Evolutionary conservation across 2,329 filamentous ascomycete species (phyloP).

Genomic region (Aureobasidium sp.): DNA sequence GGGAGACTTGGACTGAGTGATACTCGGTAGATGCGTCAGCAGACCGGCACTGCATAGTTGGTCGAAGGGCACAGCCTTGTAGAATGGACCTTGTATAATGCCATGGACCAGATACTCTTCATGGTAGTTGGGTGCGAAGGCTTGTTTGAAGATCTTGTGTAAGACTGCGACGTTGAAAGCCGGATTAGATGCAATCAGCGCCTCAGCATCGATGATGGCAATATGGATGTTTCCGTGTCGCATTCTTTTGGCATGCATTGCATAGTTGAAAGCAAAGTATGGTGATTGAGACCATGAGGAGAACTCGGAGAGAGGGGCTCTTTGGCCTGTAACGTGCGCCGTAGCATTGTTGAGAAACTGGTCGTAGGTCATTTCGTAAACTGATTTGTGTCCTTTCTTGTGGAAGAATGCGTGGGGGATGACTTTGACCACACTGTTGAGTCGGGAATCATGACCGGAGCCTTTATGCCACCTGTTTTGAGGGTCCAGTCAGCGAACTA

Average conservation of each 20-base stretch:
- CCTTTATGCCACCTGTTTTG: too few relatives aligned
- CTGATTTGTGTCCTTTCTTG: background rate
- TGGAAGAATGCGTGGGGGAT: too few relatives aligned
- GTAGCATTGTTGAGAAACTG: background rate
- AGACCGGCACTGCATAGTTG: background rate
- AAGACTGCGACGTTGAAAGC: background rate
- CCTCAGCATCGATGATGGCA: conserved; percentile 4
- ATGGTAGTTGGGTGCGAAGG: background rate
- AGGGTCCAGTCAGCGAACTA: too few relatives aligned
- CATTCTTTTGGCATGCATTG: background rate
- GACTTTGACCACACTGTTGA: too few relatives aligned
- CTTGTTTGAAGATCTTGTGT: background rate
- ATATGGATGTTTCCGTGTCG: background rate
- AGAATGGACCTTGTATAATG: background rate
- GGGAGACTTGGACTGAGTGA: too few relatives aligned
- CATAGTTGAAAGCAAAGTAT: background rate
- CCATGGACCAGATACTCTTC: background rate
- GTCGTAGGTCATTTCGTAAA: background rate
- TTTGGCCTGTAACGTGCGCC: background rate
- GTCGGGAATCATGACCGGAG: too few relatives aligned
- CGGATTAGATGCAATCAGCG: background rate
- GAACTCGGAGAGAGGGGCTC: background rate
- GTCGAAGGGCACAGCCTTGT: background rate
- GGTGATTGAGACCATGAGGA: conserved; percentile 1
- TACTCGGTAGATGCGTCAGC: background rate